Evolutionary conservation across 2,329 filamentous ascomycete genomes (phyloP).

Genomic region (Penicillium sp.): DNA sequence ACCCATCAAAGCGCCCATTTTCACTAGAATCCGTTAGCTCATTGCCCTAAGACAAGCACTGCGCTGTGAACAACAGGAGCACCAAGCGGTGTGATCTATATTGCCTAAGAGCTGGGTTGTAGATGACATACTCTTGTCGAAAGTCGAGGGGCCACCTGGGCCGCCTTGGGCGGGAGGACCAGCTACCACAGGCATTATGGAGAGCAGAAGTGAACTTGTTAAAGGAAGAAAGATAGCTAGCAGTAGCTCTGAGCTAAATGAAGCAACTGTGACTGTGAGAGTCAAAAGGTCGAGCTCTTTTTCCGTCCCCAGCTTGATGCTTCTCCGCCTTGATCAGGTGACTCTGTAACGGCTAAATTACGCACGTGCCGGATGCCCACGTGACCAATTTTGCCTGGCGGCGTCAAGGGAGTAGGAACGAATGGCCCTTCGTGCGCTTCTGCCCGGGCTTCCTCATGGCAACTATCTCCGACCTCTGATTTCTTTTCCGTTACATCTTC

Average conservation of each 20-base stretch:
- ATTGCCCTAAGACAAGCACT: not conserved
- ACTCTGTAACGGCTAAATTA: conserved; percentile 3
- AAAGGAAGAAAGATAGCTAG: not conserved
- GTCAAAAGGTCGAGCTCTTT: conserved; percentile 16
- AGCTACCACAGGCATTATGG: conserved; percentile 56
- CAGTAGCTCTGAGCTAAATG: conserved; percentile 3
- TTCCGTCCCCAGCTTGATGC: conserved; percentile 15
- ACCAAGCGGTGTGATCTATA: conserved; percentile 12
- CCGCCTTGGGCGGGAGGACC: conserved; percentile 45
- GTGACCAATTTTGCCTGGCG: conserved; percentile 15
- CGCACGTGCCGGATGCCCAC: conserved; percentile 20
- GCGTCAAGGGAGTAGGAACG: conserved; percentile 24
- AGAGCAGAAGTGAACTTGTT: not conserved
- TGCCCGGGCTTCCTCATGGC: conserved; percentile 26
- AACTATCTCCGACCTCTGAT: conserved; percentile 24
- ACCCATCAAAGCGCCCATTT: conserved; percentile 99
- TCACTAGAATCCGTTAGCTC: conserved; percentile 58
- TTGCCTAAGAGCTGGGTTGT: conserved; percentile 1
- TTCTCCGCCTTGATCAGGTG: conserved; percentile 25
- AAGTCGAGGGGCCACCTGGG: conserved; percentile 56
- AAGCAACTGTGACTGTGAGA: not conserved
- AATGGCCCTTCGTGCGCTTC: conserved; percentile 21
- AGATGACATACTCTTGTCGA: conserved; percentile 62
- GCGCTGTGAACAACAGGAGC: not conserved
- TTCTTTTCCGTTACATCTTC: conserved; percentile 20